Percentiles rank a stretch among this genome's conserved stretches.
Evolutionary conservation across 257 asterid species (phyloP).

Genomic region (Anisodus acutangulus): DNA sequence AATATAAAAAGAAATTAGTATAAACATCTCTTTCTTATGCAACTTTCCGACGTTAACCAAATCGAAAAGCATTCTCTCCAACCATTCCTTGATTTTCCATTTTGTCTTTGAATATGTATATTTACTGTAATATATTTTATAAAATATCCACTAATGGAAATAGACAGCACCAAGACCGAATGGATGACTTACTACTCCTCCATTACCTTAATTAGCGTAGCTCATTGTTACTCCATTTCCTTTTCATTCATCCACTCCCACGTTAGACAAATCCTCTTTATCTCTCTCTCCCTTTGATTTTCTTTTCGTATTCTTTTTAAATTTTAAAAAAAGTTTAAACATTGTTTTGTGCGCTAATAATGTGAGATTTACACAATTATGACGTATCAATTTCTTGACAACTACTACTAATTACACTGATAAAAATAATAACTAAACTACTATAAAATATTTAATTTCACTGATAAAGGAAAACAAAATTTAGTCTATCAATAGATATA

Average conservation of each 20-base stretch:
- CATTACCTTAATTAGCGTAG: constrained; percentile 35
- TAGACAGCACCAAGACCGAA: constrained; percentile 38
- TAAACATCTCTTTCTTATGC: constrained; percentile 43
- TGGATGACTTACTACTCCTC: constrained; percentile 33
- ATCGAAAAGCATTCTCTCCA: constrained; percentile 42
- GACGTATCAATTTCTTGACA: neutral
- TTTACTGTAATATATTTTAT: neutral
- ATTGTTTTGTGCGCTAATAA: neutral
- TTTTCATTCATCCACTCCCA: constrained; percentile 40
- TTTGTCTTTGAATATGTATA: constrained; percentile 12
- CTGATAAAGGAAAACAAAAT: no score
- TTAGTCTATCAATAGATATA: no score
- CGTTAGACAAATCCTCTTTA: constrained; percentile 30
- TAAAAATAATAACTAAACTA: no score
- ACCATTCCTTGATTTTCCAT: neutral
- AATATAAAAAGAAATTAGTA: no score
- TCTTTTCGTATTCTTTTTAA: neutral
- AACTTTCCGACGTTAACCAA: constrained; percentile 52
- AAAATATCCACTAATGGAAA: constrained; percentile 36
- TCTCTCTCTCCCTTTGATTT: neutral
- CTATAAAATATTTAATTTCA: no score
- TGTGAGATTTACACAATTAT: neutral
- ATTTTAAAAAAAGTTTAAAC: no score
- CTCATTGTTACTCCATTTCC: constrained; percentile 31
- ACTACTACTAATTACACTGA: neutral